Evolutionary conservation across 495 filamentous ascomycete genomes (phyloP).

Genomic region (Astrocystis sublimbata): DNA sequence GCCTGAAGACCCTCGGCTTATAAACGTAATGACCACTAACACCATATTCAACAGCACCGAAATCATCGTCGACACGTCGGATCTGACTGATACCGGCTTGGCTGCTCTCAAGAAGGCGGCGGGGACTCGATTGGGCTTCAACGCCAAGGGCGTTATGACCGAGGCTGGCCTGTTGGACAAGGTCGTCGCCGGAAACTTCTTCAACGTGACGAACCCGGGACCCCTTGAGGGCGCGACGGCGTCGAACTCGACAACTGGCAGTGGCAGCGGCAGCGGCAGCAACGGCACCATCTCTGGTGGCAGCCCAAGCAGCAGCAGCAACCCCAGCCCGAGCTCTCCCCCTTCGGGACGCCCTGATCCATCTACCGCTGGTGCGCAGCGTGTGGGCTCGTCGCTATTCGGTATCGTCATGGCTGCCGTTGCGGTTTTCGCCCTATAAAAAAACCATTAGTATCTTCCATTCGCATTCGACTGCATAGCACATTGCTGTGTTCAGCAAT

Average conservation of each 20-base stretch:
- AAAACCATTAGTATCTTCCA: no score
- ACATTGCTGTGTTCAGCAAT: neutral
- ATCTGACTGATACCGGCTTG: slow-evolving; percentile 23
- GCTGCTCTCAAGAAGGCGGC: slow-evolving; percentile 34
- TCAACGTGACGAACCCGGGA: slow-evolving; percentile 47
- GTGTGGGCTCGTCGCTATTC: slow-evolving; percentile 24
- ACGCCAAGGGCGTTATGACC: slow-evolving; percentile 30
- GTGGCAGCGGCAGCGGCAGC: slow-evolving; percentile 6
- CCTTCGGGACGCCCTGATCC: slow-evolving; percentile 12
- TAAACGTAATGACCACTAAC: neutral
- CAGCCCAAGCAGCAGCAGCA: slow-evolving; percentile 3
- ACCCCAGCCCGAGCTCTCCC: slow-evolving; percentile 11
- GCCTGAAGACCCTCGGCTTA: neutral
- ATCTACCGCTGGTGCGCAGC: slow-evolving; percentile 19
- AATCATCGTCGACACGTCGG: slow-evolving; percentile 43
- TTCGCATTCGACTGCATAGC: neutral
- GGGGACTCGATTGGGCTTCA: slow-evolving; percentile 32
- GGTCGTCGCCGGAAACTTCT: slow-evolving; percentile 47
- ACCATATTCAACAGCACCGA: slow-evolving; percentile 22
- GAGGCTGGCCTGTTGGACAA: slow-evolving; percentile 33
- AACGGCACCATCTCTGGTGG: slow-evolving; percentile 16
- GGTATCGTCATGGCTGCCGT: slow-evolving; percentile 22
- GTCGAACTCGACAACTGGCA: slow-evolving; percentile 23
- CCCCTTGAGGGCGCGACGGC: slow-evolving; percentile 23
- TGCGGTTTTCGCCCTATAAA: slow-evolving; percentile 27